Percentiles rank a stretch among this genome's conserved stretches.
Evolutionary conservation across 495 filamentous ascomycete genomes (phyloP).

Genomic region (Venustampulla echinocandica): DNA sequence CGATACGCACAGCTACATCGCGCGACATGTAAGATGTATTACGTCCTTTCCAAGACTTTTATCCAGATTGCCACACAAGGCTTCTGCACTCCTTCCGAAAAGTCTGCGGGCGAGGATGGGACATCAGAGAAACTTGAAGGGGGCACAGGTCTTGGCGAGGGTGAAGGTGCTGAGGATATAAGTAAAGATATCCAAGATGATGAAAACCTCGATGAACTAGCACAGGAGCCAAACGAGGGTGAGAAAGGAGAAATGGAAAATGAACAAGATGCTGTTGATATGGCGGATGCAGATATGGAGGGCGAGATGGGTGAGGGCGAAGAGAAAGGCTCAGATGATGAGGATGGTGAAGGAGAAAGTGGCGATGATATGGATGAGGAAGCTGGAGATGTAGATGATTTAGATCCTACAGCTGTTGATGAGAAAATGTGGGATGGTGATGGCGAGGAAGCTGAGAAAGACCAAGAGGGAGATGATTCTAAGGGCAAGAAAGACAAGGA

Average conservation of each 20-base stretch:
- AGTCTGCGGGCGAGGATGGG: constrained; percentile 54
- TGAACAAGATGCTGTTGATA: constrained; percentile 82
- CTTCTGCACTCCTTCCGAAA: constrained; percentile 82
- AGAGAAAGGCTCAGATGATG: constrained; percentile 47
- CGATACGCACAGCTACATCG: constrained; percentile 52
- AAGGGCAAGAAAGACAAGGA: constrained; percentile 57
- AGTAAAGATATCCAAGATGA: constrained; percentile 92
- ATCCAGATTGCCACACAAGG: constrained; percentile 68
- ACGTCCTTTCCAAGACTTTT: constrained; percentile 66
- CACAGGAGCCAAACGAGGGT: constrained; percentile 58
- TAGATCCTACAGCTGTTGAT: constrained; percentile 81
- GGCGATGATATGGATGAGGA: constrained; percentile 70
- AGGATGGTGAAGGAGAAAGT: constrained; percentile 37
- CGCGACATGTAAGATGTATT: constrained; percentile 62
- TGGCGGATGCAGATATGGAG: constrained; percentile 85
- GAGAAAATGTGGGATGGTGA: constrained; percentile 97
- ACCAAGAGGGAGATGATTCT: constrained; percentile 65
- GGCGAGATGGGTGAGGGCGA: constrained; percentile 62
- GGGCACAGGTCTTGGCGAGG: constrained; percentile 95
- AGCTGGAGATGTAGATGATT: constrained; percentile 77
- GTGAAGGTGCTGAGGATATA: constrained; percentile 91
- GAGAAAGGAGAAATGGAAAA: constrained; percentile 59
- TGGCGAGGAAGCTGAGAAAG: constrained; percentile 65
- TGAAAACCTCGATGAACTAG: constrained; percentile 86
- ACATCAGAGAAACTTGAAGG: constrained; percentile 70